Evolutionary conservation across 768 basidiomycete genomes (phyloP).

Genomic region (Fomitopsis serialis): DNA sequence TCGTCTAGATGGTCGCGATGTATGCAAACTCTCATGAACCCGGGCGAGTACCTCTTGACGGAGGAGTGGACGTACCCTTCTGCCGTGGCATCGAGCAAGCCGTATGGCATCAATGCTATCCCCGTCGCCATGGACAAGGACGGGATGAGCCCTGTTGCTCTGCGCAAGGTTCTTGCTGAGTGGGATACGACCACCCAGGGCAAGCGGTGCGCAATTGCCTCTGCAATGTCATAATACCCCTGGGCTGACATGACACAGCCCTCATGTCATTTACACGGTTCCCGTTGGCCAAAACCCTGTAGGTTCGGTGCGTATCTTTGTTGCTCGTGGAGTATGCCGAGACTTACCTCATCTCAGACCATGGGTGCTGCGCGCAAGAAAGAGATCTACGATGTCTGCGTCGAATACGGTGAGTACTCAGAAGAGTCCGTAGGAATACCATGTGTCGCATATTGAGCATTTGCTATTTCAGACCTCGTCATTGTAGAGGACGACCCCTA

Average conservation of each 20-base stretch:
- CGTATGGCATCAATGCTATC: slow-evolving; percentile 39
- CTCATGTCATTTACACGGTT: slow-evolving; percentile 68
- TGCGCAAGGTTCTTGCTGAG: slow-evolving; percentile 52
- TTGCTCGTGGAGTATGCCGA: not conserved
- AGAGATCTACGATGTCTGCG: slow-evolving; percentile 76
- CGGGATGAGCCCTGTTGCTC: slow-evolving; percentile 60
- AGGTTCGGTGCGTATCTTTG: slow-evolving; percentile 46
- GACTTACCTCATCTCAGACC: slow-evolving; percentile 33
- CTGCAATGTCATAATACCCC: not conserved
- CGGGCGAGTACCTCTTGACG: slow-evolving; percentile 52
- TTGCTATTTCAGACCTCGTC: slow-evolving; percentile 46
- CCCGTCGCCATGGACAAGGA: slow-evolving; percentile 63
- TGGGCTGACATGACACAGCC: slow-evolving; percentile 33
- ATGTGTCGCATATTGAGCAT: slow-evolving; percentile 2
- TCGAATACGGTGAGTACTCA: slow-evolving; percentile 63
- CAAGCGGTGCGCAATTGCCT: slow-evolving; percentile 38
- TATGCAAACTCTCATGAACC: slow-evolving; percentile 57
- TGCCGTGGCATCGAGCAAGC: slow-evolving; percentile 33
- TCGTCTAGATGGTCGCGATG: slow-evolving; percentile 47
- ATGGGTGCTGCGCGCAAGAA: slow-evolving; percentile 63
- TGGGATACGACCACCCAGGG: slow-evolving; percentile 63
- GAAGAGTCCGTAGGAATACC: no score
- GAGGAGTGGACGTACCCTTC: slow-evolving; percentile 78
- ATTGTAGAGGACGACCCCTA: slow-evolving; percentile 86
- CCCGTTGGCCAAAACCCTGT: slow-evolving; percentile 86